Percentiles rank a stretch among this genome's conserved stretches.
Evolutionary conservation across 2,329 filamentous ascomycete species (phyloP).

Genomic region (Fusarium ramigenum): DNA sequence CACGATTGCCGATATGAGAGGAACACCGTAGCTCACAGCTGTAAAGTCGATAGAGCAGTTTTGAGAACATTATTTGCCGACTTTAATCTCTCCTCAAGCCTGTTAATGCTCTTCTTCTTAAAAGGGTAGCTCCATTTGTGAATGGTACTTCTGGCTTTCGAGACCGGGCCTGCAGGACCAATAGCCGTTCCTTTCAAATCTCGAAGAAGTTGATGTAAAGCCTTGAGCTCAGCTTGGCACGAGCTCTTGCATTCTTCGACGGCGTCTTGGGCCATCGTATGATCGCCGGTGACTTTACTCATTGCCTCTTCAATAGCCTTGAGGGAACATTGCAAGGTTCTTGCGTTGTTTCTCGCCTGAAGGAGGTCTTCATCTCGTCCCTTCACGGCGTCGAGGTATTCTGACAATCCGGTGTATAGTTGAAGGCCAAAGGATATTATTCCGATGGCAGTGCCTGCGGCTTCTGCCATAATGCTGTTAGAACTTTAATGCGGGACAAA

Average conservation of each 20-base stretch:
- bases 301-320: accelerated
- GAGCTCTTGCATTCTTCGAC: accelerated
- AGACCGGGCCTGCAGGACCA: too few relatives aligned
- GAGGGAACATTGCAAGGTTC: accelerated
- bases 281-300: accelerated
- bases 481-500: too few relatives aligned
- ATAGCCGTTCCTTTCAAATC: too few relatives aligned
- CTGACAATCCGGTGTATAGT: accelerated
- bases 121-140: too few relatives aligned
- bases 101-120: too few relatives aligned
- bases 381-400: background rate
- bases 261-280: accelerated
- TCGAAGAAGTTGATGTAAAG: too few relatives aligned
- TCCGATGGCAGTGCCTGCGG: accelerated
- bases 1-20: too few relatives aligned
- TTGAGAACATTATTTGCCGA: too few relatives aligned
- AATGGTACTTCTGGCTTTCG: too few relatives aligned
- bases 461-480: background rate
- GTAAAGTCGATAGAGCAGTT: too few relatives aligned
- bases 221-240: accelerated
- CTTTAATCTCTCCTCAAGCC: too few relatives aligned
- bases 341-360: background rate
- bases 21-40: too few relatives aligned
- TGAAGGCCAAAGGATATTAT: background rate
- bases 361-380: background rate